phyloP scores from a whole-genome alignment of 495 filamentous ascomycete species.

The Xylaria scruposa region DNA sequence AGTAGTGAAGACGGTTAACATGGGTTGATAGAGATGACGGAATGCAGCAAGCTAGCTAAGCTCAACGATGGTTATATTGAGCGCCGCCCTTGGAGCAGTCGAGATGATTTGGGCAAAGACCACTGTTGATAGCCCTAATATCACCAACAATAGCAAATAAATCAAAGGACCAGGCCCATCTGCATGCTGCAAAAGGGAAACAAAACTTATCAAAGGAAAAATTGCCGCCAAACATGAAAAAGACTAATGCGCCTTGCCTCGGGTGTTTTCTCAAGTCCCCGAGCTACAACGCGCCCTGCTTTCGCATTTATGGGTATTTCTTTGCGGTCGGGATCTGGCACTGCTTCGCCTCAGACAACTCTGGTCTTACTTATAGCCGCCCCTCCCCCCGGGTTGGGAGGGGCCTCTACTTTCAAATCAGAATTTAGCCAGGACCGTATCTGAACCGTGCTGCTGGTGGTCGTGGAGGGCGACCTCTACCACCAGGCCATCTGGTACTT shows the following conservation, averaged over 20 bases:
- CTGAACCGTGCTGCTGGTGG: slow-evolving; percentile 11
- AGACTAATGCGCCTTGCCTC: slow-evolving; percentile 15
- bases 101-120: too few relatives aligned
- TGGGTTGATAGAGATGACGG: too few relatives aligned
- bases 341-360: slow-evolving; percentile 15
- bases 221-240: not conserved
- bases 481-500: slow-evolving; percentile 14
- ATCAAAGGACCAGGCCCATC: too few relatives aligned
- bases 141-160: too few relatives aligned
- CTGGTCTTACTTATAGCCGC: not conserved
- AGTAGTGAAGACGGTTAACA: too few relatives aligned
- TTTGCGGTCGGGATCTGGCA: slow-evolving; percentile 19
- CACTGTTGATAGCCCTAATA: too few relatives aligned
- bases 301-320: slow-evolving; percentile 25
- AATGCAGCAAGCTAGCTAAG: too few relatives aligned
- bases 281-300: slow-evolving; percentile 24
- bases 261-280: not conserved
- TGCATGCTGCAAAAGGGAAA: too few relatives aligned
- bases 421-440: slow-evolving; percentile 21
- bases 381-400: not conserved
- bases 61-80: too few relatives aligned
- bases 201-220: not conserved
- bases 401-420: not conserved
- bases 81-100: too few relatives aligned
- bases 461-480: slow-evolving; percentile 19